Conservation (phyloP, 495 filamentous ascomycete genomes). For the Xylaria venustula region DNA sequence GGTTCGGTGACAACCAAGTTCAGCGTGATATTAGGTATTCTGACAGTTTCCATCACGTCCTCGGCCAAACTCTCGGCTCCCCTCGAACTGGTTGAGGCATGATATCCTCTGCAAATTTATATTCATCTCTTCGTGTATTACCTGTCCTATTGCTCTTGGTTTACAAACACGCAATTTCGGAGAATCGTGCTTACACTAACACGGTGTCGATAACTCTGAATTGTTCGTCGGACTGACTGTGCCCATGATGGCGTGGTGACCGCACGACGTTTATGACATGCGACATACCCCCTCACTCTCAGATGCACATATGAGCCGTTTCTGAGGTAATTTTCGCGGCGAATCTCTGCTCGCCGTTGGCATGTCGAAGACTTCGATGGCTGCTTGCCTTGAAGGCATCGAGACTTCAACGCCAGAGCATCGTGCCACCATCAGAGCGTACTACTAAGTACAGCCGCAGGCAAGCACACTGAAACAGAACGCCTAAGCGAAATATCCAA, state of each 20-base stretch:
- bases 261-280: not conserved
- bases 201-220: not conserved
- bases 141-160: too few species aligned
- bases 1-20: not conserved
- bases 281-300: not conserved
- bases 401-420: too few species aligned
- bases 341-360: not conserved
- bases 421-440: constrained; percentile 6
- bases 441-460: not conserved
- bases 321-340: not conserved
- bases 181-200: too few species aligned
- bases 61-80: not conserved
- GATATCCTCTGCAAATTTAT: too few species aligned
- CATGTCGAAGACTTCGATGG: not conserved
- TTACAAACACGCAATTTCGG: too few species aligned
- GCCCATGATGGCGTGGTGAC: not conserved
- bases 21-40: not conserved
- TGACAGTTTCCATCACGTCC: not conserved
- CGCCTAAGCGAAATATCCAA: not conserved
- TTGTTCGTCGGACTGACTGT: not conserved
- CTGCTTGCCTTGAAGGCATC: not conserved
- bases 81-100: not conserved
- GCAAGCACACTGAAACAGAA: not conserved
- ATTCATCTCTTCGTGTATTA: too few species aligned
- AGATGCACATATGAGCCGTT: not conserved